phyloP scores from a whole-genome alignment of 768 basidiomycete species.

The Flagelloscypha sp. region DNA sequence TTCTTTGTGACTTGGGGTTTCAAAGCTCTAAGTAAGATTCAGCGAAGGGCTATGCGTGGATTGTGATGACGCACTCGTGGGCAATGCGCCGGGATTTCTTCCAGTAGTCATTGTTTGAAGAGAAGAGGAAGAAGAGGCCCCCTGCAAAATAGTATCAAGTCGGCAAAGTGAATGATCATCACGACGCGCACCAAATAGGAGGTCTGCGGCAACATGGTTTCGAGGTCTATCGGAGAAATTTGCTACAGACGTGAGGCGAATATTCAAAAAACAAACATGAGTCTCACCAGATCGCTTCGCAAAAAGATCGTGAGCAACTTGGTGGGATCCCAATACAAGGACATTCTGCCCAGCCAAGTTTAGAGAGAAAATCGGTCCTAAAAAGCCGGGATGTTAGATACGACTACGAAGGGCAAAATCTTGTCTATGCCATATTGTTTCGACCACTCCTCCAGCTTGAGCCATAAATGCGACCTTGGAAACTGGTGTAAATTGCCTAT shows the following conservation, averaged over 20 bases:
- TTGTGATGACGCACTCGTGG: conserved; percentile 16
- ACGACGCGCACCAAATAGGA: conserved; percentile 24
- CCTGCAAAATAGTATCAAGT: too few relatives aligned
- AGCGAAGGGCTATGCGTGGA: too few relatives aligned
- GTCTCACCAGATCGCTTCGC: too few relatives aligned
- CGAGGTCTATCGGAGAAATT: conserved; percentile 14
- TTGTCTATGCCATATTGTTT: conserved; percentile 15
- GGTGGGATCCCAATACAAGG: conserved; percentile 1
- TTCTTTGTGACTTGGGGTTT: conserved; percentile 5
- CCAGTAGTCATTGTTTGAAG: conserved; percentile 15
- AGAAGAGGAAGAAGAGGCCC: conserved; percentile 18
- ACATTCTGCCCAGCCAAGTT: background rate
- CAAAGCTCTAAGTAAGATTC: too few relatives aligned
- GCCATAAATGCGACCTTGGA: conserved; percentile 10
- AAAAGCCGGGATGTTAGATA: too few relatives aligned
- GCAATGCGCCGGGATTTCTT: conserved; percentile 20
- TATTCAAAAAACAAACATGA: background rate
- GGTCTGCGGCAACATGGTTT: conserved; percentile 19
- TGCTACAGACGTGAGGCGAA: conserved; percentile 3
- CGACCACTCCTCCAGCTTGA: conserved; percentile 15
- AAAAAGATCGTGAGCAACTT: conserved; percentile 3
- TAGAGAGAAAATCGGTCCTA: conserved; percentile 7
- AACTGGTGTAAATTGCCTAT: conserved; percentile 23
- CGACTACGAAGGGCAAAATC: too few relatives aligned
- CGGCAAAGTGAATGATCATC: too few relatives aligned